Evolutionary conservation across 2,329 filamentous ascomycete genomes (phyloP), one percentile per base, ranked within the genome.

Genomic region (Sphaerulina populicola): DNA sequence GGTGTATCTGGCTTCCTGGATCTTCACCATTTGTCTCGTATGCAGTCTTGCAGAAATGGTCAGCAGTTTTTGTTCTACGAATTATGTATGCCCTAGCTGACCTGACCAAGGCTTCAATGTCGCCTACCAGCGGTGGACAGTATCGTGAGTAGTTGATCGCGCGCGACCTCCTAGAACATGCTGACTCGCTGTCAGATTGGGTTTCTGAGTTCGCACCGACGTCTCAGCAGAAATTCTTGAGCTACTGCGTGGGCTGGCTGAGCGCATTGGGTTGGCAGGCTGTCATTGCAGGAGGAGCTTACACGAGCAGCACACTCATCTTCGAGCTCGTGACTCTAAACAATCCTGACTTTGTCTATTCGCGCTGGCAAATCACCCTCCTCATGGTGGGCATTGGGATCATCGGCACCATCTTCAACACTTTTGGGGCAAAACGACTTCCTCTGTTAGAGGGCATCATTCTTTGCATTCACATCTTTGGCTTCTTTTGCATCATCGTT

Each of bases 401-500:
- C 5, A 41, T 58, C 5, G 56, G 56, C 7, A 48, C 55, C 9
- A n/a, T 55, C 1, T 54, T 60, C 57, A 60, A 61, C 40, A 56
- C 54, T 2, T 50, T 54, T 23, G 52, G 54, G 4, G 71, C 70
- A 1, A 69, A 68, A 40, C 56, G 70, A 0, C 44, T 65, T 18
- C 62, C 61, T 6, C 40, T 60, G n/a, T 48, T 63, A 15, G 76
- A 79, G 59, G 72, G 71, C 0, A 57, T 74, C 8, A 69, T 76
- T 15, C 63, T 77, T 6, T 68, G 73, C 23, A 57, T 77, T 6
- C 74, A 77, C 47, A 62, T 77, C 11, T 60, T 75, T 9, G 75
- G 74, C 3, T 77, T 77, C 62, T 74, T 77, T 43, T 74, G 69
- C 0, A 72, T 77, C 42, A 59, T 77, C 6, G 72, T 76, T 15